Conservation (phyloP, 176 grass and related monocot genomes). For the Musa beccarii region DNA sequence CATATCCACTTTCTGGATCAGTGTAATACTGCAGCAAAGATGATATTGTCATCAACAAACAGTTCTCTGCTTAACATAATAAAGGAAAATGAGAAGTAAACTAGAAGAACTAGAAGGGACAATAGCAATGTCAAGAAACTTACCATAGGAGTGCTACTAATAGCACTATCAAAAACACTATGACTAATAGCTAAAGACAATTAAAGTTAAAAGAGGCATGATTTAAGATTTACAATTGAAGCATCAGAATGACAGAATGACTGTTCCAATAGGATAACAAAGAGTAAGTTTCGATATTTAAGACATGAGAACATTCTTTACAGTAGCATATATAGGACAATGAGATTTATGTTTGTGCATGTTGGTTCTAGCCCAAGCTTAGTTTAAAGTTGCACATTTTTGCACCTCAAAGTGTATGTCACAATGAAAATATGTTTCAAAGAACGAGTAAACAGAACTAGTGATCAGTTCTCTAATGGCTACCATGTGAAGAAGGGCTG, state of each 20-base stretch:
- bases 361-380: too few relatives aligned
- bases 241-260: background rate
- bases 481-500: too few relatives aligned
- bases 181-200: background rate
- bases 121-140: background rate
- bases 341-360: background rate
- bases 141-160: background rate
- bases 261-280: background rate
- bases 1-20: conserved; percentile 5
- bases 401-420: too few relatives aligned
- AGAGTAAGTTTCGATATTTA: background rate
- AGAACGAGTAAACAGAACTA: too few relatives aligned
- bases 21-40: conserved; percentile 9
- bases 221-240: background rate
- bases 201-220: background rate
- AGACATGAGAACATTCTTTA: background rate
- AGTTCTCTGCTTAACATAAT: background rate
- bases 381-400: too few relatives aligned
- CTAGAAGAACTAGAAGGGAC: background rate
- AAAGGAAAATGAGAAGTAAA: background rate
- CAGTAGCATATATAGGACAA: background rate
- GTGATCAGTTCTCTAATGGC: too few relatives aligned
- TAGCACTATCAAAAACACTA: background rate
- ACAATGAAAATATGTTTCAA: too few relatives aligned
- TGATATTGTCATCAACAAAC: background rate